These are phyloP conservation scores for Arthrinium puccinioides DNA, from an alignment of 2,329 filamentous ascomycete genomes.

Conservation along the genomic window DNA sequence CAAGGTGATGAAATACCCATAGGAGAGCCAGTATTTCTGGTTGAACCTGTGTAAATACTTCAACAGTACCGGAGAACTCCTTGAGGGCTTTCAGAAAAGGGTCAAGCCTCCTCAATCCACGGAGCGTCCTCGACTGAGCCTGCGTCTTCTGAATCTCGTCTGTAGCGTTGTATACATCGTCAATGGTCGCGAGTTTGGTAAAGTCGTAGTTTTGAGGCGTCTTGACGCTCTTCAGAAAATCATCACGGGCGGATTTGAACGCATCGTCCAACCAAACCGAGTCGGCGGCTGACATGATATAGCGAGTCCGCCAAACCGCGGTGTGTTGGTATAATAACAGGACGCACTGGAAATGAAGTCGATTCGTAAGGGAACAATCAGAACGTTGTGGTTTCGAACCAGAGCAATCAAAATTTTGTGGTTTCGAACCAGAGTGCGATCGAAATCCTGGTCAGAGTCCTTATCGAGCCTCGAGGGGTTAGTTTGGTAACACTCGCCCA, in stretches of 20 bases:
- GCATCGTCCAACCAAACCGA: neutral
- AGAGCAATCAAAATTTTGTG: no score
- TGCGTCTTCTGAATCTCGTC: neutral
- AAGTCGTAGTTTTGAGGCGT: neutral
- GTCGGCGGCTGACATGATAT: neutral
- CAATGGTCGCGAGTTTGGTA: neutral
- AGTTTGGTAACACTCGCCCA: no score
- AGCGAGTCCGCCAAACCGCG: no score
- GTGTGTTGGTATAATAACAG: no score
- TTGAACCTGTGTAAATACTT: neutral
- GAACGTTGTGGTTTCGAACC: no score
- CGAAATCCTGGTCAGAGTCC: no score
- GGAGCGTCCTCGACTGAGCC: neutral
- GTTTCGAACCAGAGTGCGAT: no score
- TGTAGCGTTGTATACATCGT: neutral
- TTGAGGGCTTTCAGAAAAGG: neutral
- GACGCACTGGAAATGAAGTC: no score
- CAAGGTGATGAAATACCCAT: neutral
- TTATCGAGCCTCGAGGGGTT: no score
- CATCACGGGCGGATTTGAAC: neutral
- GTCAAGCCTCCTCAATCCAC: neutral
- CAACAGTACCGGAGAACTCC: neutral
- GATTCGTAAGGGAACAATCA: no score
- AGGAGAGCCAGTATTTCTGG: neutral
- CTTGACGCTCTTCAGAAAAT: neutral